phyloP scores from a whole-genome alignment of 192 early-diverging fungal genomes.

The Neocallimastix lanati region DNA sequence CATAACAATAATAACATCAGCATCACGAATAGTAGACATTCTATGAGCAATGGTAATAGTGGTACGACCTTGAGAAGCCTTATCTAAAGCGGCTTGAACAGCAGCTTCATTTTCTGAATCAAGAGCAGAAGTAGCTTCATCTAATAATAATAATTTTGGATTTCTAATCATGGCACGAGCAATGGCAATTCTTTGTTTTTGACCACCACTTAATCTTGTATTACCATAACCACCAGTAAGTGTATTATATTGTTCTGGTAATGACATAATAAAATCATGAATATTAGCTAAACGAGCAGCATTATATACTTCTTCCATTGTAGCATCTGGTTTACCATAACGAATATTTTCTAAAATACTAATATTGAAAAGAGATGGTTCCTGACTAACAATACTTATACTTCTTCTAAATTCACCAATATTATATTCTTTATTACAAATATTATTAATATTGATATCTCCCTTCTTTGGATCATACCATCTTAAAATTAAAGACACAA shows the following conservation, averaged over 20 bases:
- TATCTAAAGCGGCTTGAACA: conserved; percentile 5
- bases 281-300: conserved; percentile 1
- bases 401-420: conserved; percentile 45
- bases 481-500: conserved; percentile 13
- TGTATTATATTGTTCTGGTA: conserved; percentile 1
- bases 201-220: conserved; percentile 3
- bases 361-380: conserved; percentile 78
- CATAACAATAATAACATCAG: not conserved
- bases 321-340: conserved; percentile 34
- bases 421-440: conserved; percentile 39
- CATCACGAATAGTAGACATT: not conserved
- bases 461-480: conserved; percentile 52
- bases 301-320: conserved; percentile 6
- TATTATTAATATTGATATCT: conserved; percentile 32
- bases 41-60: conserved; percentile 4
- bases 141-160: conserved; percentile 1
- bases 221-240: conserved; percentile 2
- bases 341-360: conserved; percentile 75
- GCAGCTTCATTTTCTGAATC: not conserved
- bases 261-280: not conserved
- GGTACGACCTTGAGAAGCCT: conserved; percentile 4
- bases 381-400: conserved; percentile 81
- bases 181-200: conserved; percentile 1
- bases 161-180: not conserved
- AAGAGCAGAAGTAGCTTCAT: not conserved